Evolutionary conservation across 352 stramenopile species (phyloP).

Genomic region (Pythium volutum): DNA sequence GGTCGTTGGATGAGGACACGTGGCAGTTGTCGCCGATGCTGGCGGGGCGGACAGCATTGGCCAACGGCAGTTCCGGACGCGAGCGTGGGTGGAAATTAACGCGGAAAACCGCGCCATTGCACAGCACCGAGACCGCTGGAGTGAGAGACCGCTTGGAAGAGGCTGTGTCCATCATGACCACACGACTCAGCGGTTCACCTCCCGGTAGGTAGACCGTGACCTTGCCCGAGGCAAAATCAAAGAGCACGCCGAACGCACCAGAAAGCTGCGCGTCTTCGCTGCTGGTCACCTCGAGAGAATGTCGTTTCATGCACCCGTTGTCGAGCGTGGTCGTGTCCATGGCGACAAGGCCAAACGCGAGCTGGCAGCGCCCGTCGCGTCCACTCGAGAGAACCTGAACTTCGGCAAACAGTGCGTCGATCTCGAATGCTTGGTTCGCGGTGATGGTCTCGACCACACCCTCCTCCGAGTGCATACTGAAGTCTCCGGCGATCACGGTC

Average conservation of each 20-base stretch:
- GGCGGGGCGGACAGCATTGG: conserved; percentile 16
- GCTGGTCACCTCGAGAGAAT: conserved; percentile 36
- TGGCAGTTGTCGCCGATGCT: conserved; percentile 42
- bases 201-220: conserved; percentile 46
- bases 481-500: conserved; percentile 55
- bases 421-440: conserved; percentile 48
- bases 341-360: conserved; percentile 57
- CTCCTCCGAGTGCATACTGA: conserved; percentile 26
- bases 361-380: conserved; percentile 37
- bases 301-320: conserved; percentile 26
- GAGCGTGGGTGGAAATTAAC: conserved; percentile 63
- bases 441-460: conserved; percentile 59
- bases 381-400: conserved; percentile 51
- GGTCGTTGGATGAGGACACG: conserved; percentile 46
- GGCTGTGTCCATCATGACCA: conserved; percentile 26
- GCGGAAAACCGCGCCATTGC: conserved; percentile 64
- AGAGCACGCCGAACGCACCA: conserved; percentile 65
- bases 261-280: conserved; percentile 36
- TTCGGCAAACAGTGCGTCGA: conserved; percentile 53
- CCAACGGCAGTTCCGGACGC: conserved; percentile 49
- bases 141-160: conserved; percentile 38
- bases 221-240: conserved; percentile 67
- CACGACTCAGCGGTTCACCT: conserved; percentile 37
- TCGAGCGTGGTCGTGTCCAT: conserved; percentile 16
- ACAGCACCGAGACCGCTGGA: conserved; percentile 59